Evolutionary conservation across 768 basidiomycete species (phyloP), one percentile per base, ranked within the genome.

Genomic region (Trametes punicea): DNA sequence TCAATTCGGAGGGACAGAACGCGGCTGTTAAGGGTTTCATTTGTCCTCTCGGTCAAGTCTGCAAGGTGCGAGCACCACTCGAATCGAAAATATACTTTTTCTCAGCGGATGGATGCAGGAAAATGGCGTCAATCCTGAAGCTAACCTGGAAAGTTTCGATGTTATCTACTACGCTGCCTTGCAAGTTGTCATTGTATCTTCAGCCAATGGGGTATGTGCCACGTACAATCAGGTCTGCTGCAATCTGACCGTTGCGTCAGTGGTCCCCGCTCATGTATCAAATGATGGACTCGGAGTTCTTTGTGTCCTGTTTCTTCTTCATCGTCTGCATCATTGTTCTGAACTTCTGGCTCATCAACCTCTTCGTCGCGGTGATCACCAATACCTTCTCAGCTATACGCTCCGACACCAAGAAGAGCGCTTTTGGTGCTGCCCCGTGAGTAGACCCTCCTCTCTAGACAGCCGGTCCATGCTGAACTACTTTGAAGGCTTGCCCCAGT

Each of bases 321-420:
- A 86, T 98, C 57, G 72, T 84, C 27, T 86, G 85, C 51, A 75
- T 98, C 57, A 74, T 98, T 61, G 80, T 97, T 21, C 78, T 98
- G 63, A 96, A 98, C 70, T 92, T 97, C 68, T 93, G 91, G 91
- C 77, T 96, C 55, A 87, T 95, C 76, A 93, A 94, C 68, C 71
- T 97, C 40, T 89, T 95, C 67, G 91, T 97, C 53, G 94, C 95
- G 16, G 93, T 97, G n/a, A 95, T 96, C 60, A 92, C 93, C 26
- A 89, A 93, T 65, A 90, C 91, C 0, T 98, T 98, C 69, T 83
- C 84, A 16, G 90, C 88, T 15, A 97, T 97, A 57, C 77, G 92
- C 31, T 79, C 83, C 4, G 86, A 92, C 65, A 97, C 95, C 2
- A 82, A 85, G 68, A 88, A 87, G 68, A 93, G 90, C 69, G 96